Percentiles rank a stretch among this genome's conserved stretches.
These are phyloP conservation scores for Calocera viscosa DNA, from an alignment of 768 basidiomycete species.

Conservation along the genomic window DNA sequence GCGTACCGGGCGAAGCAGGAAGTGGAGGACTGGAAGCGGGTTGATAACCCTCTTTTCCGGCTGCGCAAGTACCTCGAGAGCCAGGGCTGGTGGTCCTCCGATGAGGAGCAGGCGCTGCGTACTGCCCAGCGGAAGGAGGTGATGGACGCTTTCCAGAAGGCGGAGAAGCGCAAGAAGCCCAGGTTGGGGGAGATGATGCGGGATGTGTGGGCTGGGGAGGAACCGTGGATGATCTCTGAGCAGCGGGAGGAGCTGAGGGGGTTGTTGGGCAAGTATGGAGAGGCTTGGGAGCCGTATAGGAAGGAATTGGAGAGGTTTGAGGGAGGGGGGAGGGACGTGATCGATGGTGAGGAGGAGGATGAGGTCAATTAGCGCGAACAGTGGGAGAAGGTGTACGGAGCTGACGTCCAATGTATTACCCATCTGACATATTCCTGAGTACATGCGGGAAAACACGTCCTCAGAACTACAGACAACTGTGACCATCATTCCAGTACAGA, in stretches of 20 bases:
- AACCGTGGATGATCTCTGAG: constrained; percentile 34
- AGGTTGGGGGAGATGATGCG: constrained; percentile 72
- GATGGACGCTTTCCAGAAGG: constrained; percentile 62
- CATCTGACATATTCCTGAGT: too few species aligned
- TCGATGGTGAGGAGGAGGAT: background rate
- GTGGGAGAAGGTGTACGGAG: too few species aligned
- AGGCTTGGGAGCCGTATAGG: constrained; percentile 77
- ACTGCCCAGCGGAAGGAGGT: constrained; percentile 57
- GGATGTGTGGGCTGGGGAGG: constrained; percentile 76
- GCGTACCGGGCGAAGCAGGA: constrained; percentile 82
- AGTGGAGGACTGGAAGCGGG: constrained; percentile 81
- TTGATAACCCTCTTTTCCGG: constrained; percentile 78
- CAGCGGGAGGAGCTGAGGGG: constrained; percentile 65
- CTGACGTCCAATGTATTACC: too few species aligned
- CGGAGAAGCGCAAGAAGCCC: constrained; percentile 54
- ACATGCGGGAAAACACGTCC: too few species aligned
- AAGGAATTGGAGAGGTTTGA: constrained; percentile 65
- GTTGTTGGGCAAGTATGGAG: constrained; percentile 73
- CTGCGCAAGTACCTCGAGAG: constrained; percentile 79
- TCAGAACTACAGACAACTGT: too few species aligned
- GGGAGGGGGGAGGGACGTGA: constrained; percentile 25
- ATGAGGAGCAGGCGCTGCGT: constrained; percentile 62
- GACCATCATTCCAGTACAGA: too few species aligned
- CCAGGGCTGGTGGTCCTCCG: constrained; percentile 69
- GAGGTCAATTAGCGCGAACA: too few species aligned